These are phyloP conservation scores for Allomyces javanicus DNA, from an alignment of 192 early-diverging fungal species.

Conservation along the genomic window DNA sequence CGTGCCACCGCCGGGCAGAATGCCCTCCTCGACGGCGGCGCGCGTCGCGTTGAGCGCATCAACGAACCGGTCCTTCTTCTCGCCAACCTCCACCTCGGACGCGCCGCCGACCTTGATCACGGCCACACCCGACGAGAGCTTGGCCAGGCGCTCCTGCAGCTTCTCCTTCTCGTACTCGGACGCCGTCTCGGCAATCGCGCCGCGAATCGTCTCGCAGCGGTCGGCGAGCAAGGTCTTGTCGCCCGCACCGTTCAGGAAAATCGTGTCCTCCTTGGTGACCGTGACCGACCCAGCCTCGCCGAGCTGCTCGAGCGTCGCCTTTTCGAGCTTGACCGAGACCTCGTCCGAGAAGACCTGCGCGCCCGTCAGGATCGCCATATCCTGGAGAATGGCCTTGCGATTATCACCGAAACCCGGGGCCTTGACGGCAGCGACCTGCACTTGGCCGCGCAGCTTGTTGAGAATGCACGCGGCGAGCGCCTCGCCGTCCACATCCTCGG, in stretches of 20 bases:
- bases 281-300: conserved; percentile 73
- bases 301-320: conserved; percentile 73
- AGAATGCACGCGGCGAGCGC: conserved; percentile 97
- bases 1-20: conserved; percentile 94
- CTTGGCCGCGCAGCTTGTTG: conserved; percentile 97
- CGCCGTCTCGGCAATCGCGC: conserved; percentile 60
- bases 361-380: conserved; percentile 92
- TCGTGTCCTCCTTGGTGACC: conserved; percentile 98
- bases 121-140: conserved; percentile 93
- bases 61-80: conserved; percentile 99
- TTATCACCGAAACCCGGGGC: conserved; percentile 99
- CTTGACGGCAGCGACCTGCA: conserved; percentile 94
- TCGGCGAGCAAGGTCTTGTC: conserved; percentile 71
- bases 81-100: conserved; percentile 97
- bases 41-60: conserved; percentile 97
- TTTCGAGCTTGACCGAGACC: conserved; percentile 90
- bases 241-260: conserved; percentile 89
- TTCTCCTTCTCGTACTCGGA: conserved; percentile 99
- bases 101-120: conserved; percentile 97
- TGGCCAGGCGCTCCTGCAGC: conserved; percentile 97
- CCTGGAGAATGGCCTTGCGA: conserved; percentile 95
- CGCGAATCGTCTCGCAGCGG: conserved; percentile 94
- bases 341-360: conserved; percentile 94
- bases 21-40: conserved; percentile 97
- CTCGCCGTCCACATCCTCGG: conserved; percentile 98